These are phyloP conservation scores for Marvania coccoides DNA, from an alignment of 139 green algal genomes.

Conservation along the genomic window DNA sequence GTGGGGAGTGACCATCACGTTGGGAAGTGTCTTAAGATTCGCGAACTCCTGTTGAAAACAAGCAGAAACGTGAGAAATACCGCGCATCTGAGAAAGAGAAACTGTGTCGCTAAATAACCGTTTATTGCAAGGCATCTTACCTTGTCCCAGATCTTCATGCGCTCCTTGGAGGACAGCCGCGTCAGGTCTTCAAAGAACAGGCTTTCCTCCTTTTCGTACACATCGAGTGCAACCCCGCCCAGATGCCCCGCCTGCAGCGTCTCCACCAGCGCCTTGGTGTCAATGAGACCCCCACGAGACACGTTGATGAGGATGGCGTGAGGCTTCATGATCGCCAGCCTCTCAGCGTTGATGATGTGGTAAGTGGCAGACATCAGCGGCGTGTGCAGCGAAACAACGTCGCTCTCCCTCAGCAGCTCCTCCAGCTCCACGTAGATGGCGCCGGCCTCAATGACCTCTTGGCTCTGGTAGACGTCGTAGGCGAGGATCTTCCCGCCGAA, in stretches of 20 bases:
- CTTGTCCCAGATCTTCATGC: conserved; percentile 20
- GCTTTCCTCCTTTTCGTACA: conserved; percentile 25
- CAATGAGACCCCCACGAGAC: conserved; percentile 63
- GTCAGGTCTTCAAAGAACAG: conserved; percentile 54
- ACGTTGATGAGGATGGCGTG: conserved; percentile 65
- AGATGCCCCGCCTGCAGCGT: conserved; percentile 37
- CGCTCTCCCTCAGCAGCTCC: conserved; percentile 14
- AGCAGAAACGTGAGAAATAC: neutral
- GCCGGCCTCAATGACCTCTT: conserved; percentile 2
- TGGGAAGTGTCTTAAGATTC: neutral
- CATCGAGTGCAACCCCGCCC: conserved; percentile 22
- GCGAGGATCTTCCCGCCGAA: conserved; percentile 25
- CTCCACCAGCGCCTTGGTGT: conserved; percentile 54
- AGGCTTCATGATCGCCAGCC: conserved; percentile 54
- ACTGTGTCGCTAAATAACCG: too few relatives aligned
- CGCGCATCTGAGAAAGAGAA: too few relatives aligned
- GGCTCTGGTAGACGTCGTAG: conserved; percentile 10
- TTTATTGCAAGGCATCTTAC: too few relatives aligned
- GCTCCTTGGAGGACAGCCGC: conserved; percentile 1
- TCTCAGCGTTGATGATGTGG: conserved; percentile 56
- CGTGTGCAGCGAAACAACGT: conserved; percentile 27
- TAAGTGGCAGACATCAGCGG: conserved; percentile 56
- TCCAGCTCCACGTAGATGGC: conserved; percentile 21
- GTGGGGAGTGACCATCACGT: conserved; percentile 30
- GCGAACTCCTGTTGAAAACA: neutral